Evolutionary conservation across 1,139 yeast genomes (phyloP), one percentile per base, ranked within the genome.

Genomic region (Taphrina betulina): DNA sequence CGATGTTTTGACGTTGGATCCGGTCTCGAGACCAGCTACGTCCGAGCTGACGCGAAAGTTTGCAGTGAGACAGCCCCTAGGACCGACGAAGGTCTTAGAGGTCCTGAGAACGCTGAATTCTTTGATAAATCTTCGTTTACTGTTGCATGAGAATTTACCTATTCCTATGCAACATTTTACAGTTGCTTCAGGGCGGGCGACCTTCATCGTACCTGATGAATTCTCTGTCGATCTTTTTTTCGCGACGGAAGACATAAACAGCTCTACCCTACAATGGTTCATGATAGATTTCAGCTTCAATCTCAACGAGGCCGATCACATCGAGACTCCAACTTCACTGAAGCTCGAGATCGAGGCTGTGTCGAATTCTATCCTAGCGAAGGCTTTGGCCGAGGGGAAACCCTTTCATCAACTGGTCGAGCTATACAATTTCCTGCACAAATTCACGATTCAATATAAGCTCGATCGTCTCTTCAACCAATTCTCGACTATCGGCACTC

Each of bases 1-100:
- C 62, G 95, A 92, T 66, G 96, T 92, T 1, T 73, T 89, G 51
- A 78, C 82, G 37, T 75, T 79, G 44, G 95, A 95, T 2, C 74
- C 60, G 17, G 37, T 42, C 35, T 53, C 54, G 16, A 37, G 53
- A 3, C 48, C 55, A 16, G 17, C 36, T 10, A 35, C 40, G 28
- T 35, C 56, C 3, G 41, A 37, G 5, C 20, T 44, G 22, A 51
- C 57, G 19, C 22, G 41, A 34, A 63, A 71, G 81, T 36, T 75
- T 78, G 40, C 34, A 5, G 10, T 17, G 24, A 73, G 73, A n/a
- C 70, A 72, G 44, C 75, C 73, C 17, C 72, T 89, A 2, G 74
- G 82, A 2, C 74, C 85, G 0, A 71, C 75, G 45, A 77, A 80
- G 61, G 79, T 86, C 1, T 71, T 87, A 36, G 77, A 78, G 58